Evolutionary conservation across 495 filamentous ascomycete genomes (phyloP).

Genomic region (Penicillium canariense): DNA sequence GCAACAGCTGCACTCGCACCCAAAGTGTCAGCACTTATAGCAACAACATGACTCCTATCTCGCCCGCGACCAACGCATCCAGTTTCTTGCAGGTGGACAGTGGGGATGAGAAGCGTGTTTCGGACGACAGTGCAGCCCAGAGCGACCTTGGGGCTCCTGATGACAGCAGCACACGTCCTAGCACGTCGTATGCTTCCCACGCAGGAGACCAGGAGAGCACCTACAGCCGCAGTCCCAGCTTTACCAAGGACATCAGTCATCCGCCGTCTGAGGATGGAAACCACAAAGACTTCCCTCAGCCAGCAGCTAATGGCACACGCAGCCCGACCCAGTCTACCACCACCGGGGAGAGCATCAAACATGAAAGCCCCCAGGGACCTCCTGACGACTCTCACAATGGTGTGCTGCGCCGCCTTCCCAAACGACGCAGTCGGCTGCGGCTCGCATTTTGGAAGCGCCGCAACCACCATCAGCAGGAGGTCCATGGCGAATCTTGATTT

Average conservation of each 20-base stretch:
- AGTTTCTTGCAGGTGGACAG: conserved; percentile 51
- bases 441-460: conserved; percentile 49
- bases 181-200: conserved; percentile 28
- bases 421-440: conserved; percentile 42
- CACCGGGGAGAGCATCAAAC: conserved; percentile 31
- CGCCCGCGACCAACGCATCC: conserved; percentile 52
- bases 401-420: conserved; percentile 30
- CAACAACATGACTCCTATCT: conserved; percentile 46
- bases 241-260: conserved; percentile 10
- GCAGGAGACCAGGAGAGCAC: conserved; percentile 19
- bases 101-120: conserved; percentile 41
- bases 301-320: conserved; percentile 24
- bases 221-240: conserved; percentile 21
- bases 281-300: conserved; percentile 26
- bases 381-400: conserved; percentile 16
- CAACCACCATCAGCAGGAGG: conserved; percentile 36
- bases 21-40: conserved; percentile 45
- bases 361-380: conserved; percentile 24
- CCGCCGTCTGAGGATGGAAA: conserved; percentile 26
- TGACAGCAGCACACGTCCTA: conserved; percentile 31
- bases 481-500: conserved; percentile 38
- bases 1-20: conserved; percentile 44
- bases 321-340: conserved; percentile 33
- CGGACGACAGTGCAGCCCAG: conserved; percentile 31
- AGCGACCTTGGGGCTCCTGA: conserved; percentile 28